phyloP scores from a whole-genome alignment of 306 rosid genomes.

The Trifolium subterraneum region DNA sequence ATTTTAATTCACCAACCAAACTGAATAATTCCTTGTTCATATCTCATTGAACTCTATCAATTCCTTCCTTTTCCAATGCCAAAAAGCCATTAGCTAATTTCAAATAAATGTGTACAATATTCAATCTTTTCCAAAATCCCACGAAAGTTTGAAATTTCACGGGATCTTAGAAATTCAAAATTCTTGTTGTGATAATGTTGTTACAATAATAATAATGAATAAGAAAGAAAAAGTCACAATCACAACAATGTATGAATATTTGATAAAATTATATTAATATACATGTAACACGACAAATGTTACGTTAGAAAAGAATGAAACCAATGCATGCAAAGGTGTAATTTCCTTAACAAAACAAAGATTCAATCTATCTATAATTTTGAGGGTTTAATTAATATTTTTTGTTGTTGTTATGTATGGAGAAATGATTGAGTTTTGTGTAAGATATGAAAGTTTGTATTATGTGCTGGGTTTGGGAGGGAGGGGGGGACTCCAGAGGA shows the following conservation, averaged over 20 bases:
- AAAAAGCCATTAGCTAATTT: conserved; percentile 27
- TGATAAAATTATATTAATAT: neutral
- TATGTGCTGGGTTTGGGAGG: conserved; percentile 44
- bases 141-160: conserved; percentile 23
- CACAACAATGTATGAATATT: conserved; percentile 7
- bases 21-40: conserved; percentile 51
- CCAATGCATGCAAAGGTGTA: conserved; percentile 46
- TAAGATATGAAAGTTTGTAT: conserved; percentile 40
- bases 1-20: conserved; percentile 42
- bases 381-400: conserved; percentile 6
- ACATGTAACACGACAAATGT: conserved; percentile 31
- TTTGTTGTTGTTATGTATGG: neutral
- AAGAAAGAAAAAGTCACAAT: conserved; percentile 9
- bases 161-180: conserved; percentile 41
- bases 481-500: conserved; percentile 49
- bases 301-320: conserved; percentile 28
- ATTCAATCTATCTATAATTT: neutral
- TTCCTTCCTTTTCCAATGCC: neutral
- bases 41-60: conserved; percentile 60
- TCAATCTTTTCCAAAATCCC: conserved; percentile 33
- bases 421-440: conserved; percentile 26
- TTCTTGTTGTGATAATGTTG: conserved; percentile 28
- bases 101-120: conserved; percentile 11
- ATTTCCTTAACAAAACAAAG: neutral
- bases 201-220: conserved; percentile 18